Base-by-base conservation (phyloP, 1,284 basidiomycete genomes). In the Fomitiporia mediterranea region DNA sequence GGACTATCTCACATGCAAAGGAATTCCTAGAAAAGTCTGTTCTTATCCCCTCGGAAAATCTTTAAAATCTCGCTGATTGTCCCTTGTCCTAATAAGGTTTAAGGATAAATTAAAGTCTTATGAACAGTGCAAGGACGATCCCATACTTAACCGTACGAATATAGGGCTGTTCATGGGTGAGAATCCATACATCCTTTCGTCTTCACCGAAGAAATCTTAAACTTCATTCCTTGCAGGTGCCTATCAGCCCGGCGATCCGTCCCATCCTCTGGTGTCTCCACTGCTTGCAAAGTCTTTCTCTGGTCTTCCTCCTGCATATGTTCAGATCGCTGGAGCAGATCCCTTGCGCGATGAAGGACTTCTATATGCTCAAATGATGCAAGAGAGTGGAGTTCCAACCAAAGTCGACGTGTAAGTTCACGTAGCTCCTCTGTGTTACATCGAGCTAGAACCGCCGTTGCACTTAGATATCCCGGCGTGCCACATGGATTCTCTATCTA, bases 341-440 rank as follows among this genome's bases (percentile, higher is more conserved):
- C 58, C 60, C n/a, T 56, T 67, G 37, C 62, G 63, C 9, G 65
- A 65, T 38, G 66, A 65, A 15, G 59, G 58, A 0, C 52, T 67
- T 19, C 48, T 64, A n/a, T 67, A 67, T 48, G 61, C 50, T 7
- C 56, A 55, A 11, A 38, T 61, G 25, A 37, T 65, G 9, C 50
- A 57, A 17, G 62, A 60, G 25, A 55, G 49, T 4, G 59, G 58
- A 11, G 54, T 62, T 3, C 53, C 42, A 28, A 62, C 61, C 2
- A 52, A 57, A 48, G 49, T 64, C 2, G 60, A 65, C n/a, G 51
- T 63, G 62, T 65, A 11, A 38, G 64, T 55, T 21, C 40, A 44
- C 39, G 4, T 2, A 30, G 17, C 6, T 28, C 11, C 9, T 28
- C 25, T 44, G 3, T 9, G 15, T 9, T 5, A 25, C 11, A 23